Percentiles rank a stretch among this genome's conserved stretches.
Conservation (phyloP, 2,329 filamentous ascomycete species). For the Aspergillus fumigatus region DNA sequence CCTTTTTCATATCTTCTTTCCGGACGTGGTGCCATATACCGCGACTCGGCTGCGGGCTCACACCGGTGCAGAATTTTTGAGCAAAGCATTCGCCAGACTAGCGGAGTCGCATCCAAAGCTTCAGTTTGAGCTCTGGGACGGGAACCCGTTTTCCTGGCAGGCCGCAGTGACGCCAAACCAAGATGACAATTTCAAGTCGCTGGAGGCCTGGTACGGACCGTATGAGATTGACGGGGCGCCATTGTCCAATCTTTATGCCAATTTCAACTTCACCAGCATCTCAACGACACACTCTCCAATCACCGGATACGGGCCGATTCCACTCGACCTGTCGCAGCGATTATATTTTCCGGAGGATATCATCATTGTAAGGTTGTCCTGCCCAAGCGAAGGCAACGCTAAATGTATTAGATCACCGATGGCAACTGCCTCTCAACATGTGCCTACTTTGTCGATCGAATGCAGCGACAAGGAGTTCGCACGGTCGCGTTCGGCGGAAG, state of each 20-base stretch:
- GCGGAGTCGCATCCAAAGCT: neutral
- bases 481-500: conserved; percentile 59
- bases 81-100: conserved; percentile 19
- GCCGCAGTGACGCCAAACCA: conserved; percentile 22
- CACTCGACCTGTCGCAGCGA: conserved; percentile 12
- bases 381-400: neutral
- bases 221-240: conserved; percentile 16
- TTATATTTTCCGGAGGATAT: conserved; percentile 33
- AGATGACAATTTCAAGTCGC: conserved; percentile 35
- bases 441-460: conserved; percentile 53
- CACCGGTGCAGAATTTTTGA: conserved; percentile 34
- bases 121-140: neutral
- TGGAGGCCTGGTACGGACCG: conserved; percentile 43
- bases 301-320: conserved; percentile 21
- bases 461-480: conserved; percentile 52
- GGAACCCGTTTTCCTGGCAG: conserved; percentile 1
- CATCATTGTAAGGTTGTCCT: conserved; percentile 21
- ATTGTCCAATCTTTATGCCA: conserved; percentile 21
- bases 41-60: conserved; percentile 46
- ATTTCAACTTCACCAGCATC: conserved; percentile 23
- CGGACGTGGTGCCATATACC: conserved; percentile 41
- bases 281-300: conserved; percentile 18
- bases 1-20: conserved; percentile 54
- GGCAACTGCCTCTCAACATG: conserved; percentile 59
- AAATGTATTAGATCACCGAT: conserved; percentile 44